Percentiles rank a stretch among this genome's conserved stretches.
Evolutionary conservation across 108 stramenopile genomes (phyloP).

Genomic region (Skeletonema potamos): DNA sequence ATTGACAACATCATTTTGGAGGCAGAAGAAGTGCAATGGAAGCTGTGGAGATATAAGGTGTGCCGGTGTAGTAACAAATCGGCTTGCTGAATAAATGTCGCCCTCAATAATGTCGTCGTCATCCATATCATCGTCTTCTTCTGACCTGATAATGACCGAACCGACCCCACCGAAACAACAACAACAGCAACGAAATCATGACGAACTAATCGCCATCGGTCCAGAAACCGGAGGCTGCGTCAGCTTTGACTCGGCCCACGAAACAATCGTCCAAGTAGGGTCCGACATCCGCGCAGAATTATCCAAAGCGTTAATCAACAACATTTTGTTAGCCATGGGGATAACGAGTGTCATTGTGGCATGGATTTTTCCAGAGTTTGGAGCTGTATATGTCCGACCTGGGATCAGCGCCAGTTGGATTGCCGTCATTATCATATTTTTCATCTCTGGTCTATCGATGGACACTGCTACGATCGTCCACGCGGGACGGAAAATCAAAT

Average conservation of each 20-base stretch:
- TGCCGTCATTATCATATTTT: conserved; percentile 18
- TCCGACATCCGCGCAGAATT: background rate
- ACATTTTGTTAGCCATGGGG: background rate
- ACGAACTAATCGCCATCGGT: background rate
- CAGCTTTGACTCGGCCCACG: background rate
- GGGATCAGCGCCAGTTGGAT: conserved; percentile 15
- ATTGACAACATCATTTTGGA: too few relatives aligned
- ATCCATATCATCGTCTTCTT: background rate
- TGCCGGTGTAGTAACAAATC: too few relatives aligned
- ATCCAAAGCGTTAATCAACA: background rate
- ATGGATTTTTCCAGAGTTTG: conserved; percentile 15
- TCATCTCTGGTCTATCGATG: background rate
- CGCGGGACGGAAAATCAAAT: background rate
- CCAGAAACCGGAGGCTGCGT: background rate
- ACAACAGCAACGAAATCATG: background rate
- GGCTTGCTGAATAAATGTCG: too few relatives aligned
- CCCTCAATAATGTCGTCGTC: too few relatives aligned
- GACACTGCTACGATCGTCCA: conserved; percentile 12
- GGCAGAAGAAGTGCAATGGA: too few relatives aligned
- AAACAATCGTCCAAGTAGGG: background rate
- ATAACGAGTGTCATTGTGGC: background rate
- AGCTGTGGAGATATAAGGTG: background rate
- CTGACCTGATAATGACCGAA: background rate
- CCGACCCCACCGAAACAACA: background rate
- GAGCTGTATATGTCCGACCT: conserved; percentile 22